These are phyloP conservation scores for Lyophyllum shimeji DNA, from an alignment of 768 basidiomycete species.

Conservation along the genomic window DNA sequence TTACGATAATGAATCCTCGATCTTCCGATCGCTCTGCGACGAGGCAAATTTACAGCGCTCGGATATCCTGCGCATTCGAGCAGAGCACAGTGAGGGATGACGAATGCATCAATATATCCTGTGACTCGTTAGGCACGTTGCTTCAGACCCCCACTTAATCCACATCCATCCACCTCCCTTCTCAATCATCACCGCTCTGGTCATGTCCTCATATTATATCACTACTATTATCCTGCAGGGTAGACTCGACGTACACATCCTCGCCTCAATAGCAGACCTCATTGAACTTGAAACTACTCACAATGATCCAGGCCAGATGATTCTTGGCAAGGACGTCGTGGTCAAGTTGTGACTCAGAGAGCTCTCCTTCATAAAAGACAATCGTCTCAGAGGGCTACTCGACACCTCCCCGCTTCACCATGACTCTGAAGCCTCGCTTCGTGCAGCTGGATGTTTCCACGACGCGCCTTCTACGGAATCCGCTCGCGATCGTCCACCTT, in stretches of 20 bases:
- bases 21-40: slow-evolving; percentile 70
- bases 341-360: neutral
- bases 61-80: slow-evolving; percentile 55
- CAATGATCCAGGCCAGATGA: neutral
- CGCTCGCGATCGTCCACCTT: slow-evolving; percentile 42
- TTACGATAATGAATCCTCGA: slow-evolving; percentile 58
- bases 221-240: neutral
- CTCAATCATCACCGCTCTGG: neutral
- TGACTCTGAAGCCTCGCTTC: slow-evolving; percentile 23
- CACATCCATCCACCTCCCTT: neutral
- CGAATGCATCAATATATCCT: neutral
- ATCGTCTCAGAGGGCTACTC: neutral
- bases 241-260: neutral
- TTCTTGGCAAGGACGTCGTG: neutral
- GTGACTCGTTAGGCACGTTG: neutral
- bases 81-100: slow-evolving; percentile 23
- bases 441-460: slow-evolving; percentile 41
- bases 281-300: no score
- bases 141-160: neutral
- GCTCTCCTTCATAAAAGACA: neutral
- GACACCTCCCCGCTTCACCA: neutral
- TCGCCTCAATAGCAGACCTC: neutral
- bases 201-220: neutral
- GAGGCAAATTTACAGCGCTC: slow-evolving; percentile 56
- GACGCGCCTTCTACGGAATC: slow-evolving; percentile 40